Evolutionary conservation across 2,329 filamentous ascomycete genomes (phyloP).

Genomic region (Arthrobotrys conoides): DNA sequence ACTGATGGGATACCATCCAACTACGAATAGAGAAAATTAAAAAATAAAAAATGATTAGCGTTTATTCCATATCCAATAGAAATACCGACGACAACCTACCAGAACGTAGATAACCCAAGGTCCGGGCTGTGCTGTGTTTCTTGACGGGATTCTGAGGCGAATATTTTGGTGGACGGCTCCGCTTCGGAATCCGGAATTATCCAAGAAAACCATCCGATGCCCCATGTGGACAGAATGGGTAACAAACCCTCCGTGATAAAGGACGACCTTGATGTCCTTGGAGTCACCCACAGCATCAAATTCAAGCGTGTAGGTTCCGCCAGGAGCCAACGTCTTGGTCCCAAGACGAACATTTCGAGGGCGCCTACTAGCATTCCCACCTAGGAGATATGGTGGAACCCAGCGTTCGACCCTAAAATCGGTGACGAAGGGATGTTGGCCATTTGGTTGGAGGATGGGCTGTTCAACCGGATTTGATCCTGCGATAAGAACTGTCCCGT

Average conservation of each 20-base stretch:
- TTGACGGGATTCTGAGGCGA: constrained; percentile 72
- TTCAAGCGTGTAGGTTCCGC: constrained; percentile 69
- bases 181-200: constrained; percentile 69
- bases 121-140: constrained; percentile 73
- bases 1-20: constrained; percentile 72
- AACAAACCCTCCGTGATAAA: constrained; percentile 75
- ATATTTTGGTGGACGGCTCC: constrained; percentile 69
- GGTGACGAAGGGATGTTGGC: constrained; percentile 71
- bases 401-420: constrained; percentile 76
- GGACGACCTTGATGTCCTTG: constrained; percentile 69
- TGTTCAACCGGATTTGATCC: constrained; percentile 75
- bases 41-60: constrained; percentile 10
- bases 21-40: constrained; percentile 18
- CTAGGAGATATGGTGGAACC: constrained; percentile 74
- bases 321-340: constrained; percentile 68
- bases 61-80: not conserved
- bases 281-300: constrained; percentile 69
- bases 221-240: constrained; percentile 76
- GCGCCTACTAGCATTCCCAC: constrained; percentile 69
- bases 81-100: constrained; percentile 44
- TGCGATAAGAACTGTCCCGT: constrained; percentile 74
- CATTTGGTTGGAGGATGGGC: constrained; percentile 70
- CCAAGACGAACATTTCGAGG: constrained; percentile 70
- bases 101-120: constrained; percentile 75
- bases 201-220: constrained; percentile 73